Percentiles rank a stretch among this genome's conserved stretches.
Evolutionary conservation across 345 rosid species (phyloP).

Genomic region (Zanthoxylum bungeanum): DNA sequence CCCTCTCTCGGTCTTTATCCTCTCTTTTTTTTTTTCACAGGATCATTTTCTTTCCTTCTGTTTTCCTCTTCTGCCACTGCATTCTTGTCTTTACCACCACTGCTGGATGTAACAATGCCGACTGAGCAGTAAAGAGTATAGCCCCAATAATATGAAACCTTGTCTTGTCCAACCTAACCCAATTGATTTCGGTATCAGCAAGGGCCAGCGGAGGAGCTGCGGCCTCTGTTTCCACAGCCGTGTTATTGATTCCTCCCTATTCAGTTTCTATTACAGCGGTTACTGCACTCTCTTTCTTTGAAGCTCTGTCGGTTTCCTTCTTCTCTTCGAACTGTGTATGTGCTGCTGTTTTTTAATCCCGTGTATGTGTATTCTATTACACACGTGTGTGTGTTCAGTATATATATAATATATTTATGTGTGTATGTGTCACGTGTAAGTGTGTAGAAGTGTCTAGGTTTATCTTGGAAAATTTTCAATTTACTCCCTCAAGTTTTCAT

Average conservation of each 20-base stretch:
- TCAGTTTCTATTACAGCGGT: background rate
- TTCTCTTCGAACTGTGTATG: no score
- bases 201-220: conserved; percentile 35
- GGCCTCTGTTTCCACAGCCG: conserved; percentile 39
- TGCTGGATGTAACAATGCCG: conserved; percentile 52
- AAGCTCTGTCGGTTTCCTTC: background rate
- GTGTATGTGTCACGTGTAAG: no score
- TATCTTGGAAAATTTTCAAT: no score
- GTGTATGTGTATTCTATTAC: no score
- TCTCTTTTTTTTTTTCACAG: no score
- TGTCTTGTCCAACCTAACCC: conserved; percentile 62
- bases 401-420: no score
- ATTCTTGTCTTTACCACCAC: conserved; percentile 59
- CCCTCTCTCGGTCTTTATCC: no score
- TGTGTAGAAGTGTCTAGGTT: no score
- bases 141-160: conserved; percentile 61
- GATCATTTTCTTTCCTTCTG: no score
- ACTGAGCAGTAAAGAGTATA: conserved; percentile 54
- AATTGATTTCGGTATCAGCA: conserved; percentile 59
- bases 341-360: no score
- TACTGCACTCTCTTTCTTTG: background rate
- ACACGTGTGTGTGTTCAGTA: no score
- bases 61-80: conserved; percentile 63
- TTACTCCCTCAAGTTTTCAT: no score
- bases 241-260: background rate